Evolutionary conservation across 1,284 basidiomycete species (phyloP).

Genomic region (Heimioporus retisporus): DNA sequence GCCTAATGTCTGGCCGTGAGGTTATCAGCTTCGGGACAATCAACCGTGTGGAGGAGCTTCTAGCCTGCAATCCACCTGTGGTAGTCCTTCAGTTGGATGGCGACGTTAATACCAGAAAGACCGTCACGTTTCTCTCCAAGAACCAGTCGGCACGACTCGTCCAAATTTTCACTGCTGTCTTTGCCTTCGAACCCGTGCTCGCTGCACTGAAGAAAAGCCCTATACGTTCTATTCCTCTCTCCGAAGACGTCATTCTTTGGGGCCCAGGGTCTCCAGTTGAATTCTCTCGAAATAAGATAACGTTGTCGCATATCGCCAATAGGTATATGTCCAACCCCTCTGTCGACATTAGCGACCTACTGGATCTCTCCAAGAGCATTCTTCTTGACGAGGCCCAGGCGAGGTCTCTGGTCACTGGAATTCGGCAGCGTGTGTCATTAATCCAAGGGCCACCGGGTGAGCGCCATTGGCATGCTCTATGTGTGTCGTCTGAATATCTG

Average conservation of each 20-base stretch:
- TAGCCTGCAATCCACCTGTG: constrained; percentile 57
- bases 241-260: constrained; percentile 63
- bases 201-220: constrained; percentile 52
- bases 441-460: constrained; percentile 76
- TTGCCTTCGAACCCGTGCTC: constrained; percentile 71
- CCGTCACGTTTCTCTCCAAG: constrained; percentile 51
- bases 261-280: constrained; percentile 33
- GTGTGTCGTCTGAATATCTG: background rate
- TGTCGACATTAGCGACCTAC: constrained; percentile 46
- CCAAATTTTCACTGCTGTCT: constrained; percentile 65
- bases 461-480: constrained; percentile 8
- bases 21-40: constrained; percentile 65
- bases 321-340: constrained; percentile 43
- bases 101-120: constrained; percentile 44
- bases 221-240: constrained; percentile 47
- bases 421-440: constrained; percentile 62
- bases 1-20: constrained; percentile 57
- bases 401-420: constrained; percentile 57
- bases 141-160: constrained; percentile 52
- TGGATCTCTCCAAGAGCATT: constrained; percentile 52
- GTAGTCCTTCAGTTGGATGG: constrained; percentile 65
- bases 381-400: constrained; percentile 63
- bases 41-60: constrained; percentile 61
- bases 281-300: accelerated
- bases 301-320: constrained; percentile 47